Conservation (phyloP, 2,329 filamentous ascomycete species). For the Zasmidium citrigriseum region DNA sequence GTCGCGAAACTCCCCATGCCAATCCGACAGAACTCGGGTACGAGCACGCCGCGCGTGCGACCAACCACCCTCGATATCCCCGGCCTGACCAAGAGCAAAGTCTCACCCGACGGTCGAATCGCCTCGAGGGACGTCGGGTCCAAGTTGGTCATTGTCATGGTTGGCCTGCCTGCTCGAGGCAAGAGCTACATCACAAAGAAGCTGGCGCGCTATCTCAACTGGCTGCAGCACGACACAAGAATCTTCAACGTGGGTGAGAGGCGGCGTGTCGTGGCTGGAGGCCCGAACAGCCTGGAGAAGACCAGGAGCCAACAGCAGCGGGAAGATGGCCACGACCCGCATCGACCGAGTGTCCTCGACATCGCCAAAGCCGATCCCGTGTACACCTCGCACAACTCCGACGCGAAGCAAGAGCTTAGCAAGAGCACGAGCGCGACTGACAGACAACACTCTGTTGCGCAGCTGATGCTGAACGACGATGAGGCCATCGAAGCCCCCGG, state of each 20-base stretch:
- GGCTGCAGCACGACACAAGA: conserved; percentile 92
- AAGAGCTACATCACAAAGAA: conserved; percentile 99
- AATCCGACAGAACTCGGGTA: conserved; percentile 71
- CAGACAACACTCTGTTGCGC: conserved; percentile 45
- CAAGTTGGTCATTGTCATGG: conserved; percentile 98
- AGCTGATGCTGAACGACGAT: conserved; percentile 62
- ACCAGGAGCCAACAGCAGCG: conserved; percentile 23
- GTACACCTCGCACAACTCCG: background rate
- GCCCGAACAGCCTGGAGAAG: conserved; percentile 42
- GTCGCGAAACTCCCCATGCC: conserved; percentile 57
- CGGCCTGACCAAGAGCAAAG: conserved; percentile 90
- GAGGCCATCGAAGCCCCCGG: conserved; percentile 40
- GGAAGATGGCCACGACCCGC: conserved; percentile 20
- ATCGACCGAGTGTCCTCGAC: conserved; percentile 24
- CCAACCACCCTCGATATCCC: conserved; percentile 96
- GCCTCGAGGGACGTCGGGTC: conserved; percentile 91
- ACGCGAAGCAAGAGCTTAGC: background rate
- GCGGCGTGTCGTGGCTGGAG: conserved; percentile 73
- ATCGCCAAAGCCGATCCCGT: conserved; percentile 13
- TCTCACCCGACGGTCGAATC: conserved; percentile 93
- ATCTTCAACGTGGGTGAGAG: conserved; percentile 98
- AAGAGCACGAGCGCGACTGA: conserved; percentile 16
- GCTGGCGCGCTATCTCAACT: conserved; percentile 89
- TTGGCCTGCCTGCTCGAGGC: conserved; percentile 88
- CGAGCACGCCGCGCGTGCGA: conserved; percentile 76